phyloP scores from a whole-genome alignment of 2,329 filamentous ascomycete species.

The Stagonosporopsis chrysanthemi region DNA sequence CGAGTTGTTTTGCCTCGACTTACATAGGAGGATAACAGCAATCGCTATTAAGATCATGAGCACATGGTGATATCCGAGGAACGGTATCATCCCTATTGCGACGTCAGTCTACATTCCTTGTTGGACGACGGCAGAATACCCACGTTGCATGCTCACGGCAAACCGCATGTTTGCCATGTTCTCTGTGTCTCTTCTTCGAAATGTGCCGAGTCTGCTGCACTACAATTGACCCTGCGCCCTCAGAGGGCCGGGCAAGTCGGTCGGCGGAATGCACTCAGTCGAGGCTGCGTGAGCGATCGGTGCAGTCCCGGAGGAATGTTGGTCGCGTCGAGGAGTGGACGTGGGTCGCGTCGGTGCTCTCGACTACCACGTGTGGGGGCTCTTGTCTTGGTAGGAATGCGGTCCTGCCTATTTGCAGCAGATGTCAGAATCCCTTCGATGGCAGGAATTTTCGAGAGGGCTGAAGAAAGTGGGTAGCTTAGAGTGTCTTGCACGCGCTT shows the following conservation, averaged over 20 bases:
- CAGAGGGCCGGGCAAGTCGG: conserved; percentile 49
- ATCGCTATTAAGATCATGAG: conserved; percentile 97
- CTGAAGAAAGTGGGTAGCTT: conserved; percentile 42
- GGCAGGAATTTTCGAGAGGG: conserved; percentile 28
- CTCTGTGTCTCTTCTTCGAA: conserved; percentile 34
- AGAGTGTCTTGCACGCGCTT: conserved; percentile 40
- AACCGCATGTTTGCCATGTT: conserved; percentile 60
- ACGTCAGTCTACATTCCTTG: conserved; percentile 35
- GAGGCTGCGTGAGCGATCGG: conserved; percentile 32
- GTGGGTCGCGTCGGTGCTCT: conserved; percentile 26
- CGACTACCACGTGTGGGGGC: conserved; percentile 29
- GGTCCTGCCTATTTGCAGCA: conserved; percentile 37
- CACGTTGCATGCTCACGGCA: conserved; percentile 60
- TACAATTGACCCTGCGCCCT: conserved; percentile 50
- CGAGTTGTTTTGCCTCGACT: conserved; percentile 53
- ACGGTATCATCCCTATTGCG: conserved; percentile 62
- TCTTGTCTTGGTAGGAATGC: conserved; percentile 41
- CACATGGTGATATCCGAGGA: conserved; percentile 79
- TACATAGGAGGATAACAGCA: conserved; percentile 93
- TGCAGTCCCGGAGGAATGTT: conserved; percentile 30
- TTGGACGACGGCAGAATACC: conserved; percentile 23
- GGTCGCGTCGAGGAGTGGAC: conserved; percentile 27
- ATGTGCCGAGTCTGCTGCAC: conserved; percentile 31
- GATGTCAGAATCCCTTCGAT: conserved; percentile 43
- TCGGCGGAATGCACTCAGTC: conserved; percentile 45